These are phyloP conservation scores for Lyophyllum decastes DNA, from an alignment of 768 basidiomycete genomes.

Conservation along the genomic window DNA sequence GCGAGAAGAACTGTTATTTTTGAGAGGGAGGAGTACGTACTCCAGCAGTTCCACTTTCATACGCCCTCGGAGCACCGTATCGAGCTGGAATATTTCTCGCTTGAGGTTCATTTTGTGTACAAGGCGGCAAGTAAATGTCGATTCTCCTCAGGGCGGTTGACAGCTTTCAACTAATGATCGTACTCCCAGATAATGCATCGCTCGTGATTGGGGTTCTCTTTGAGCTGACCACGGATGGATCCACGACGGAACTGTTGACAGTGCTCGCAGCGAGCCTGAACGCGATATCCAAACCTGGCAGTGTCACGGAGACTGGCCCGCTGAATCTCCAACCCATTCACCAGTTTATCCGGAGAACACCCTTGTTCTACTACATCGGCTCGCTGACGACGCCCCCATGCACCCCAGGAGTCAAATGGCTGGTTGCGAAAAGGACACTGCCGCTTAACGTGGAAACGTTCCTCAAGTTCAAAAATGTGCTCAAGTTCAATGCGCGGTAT, in stretches of 20 bases:
- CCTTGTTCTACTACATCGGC: conserved; percentile 6
- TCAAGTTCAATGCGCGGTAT: conserved; percentile 13
- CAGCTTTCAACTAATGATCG: not conserved
- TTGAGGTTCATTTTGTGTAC: conserved; percentile 17
- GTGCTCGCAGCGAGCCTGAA: not conserved
- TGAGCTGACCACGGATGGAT: not conserved
- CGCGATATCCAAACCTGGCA: not conserved
- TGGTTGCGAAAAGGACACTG: not conserved
- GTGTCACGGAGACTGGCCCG: not conserved
- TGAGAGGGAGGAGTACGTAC: not conserved
- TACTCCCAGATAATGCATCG: not conserved
- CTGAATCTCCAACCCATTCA: not conserved
- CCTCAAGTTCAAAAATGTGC: conserved; percentile 5
- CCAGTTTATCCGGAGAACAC: not conserved
- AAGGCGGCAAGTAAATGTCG: not conserved
- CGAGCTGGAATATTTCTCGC: conserved; percentile 5
- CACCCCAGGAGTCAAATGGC: conserved; percentile 9
- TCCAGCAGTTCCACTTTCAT: conserved; percentile 14
- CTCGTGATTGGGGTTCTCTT: conserved; percentile 8
- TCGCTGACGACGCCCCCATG: conserved; percentile 16
- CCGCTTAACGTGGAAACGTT: conserved; percentile 3
- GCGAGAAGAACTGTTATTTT: not conserved
- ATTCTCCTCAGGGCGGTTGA: not conserved
- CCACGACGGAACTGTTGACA: conserved; percentile 4
- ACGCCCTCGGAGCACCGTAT: conserved; percentile 14